These are phyloP conservation scores for Diaporthe ilicicola DNA, from an alignment of 2,329 filamentous ascomycete genomes.

Conservation along the genomic window DNA sequence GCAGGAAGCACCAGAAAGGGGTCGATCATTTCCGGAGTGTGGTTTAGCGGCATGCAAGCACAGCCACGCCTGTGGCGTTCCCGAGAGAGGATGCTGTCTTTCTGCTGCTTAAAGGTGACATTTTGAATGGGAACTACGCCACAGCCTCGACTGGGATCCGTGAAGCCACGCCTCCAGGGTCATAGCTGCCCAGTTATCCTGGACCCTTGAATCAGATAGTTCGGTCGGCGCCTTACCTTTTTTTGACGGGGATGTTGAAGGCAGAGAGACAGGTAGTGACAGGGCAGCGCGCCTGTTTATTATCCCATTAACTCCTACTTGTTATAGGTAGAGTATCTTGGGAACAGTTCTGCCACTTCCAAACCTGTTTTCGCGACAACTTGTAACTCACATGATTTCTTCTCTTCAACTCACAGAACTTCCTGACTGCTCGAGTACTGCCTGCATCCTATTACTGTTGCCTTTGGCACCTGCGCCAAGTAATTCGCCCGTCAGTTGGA, in stretches of 20 bases:
- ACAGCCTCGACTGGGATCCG: neutral
- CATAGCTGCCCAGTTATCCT: neutral
- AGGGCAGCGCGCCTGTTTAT: conserved; percentile 13
- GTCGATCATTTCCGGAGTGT: conserved; percentile 20
- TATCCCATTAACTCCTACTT: conserved; percentile 18
- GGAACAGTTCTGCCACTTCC: neutral
- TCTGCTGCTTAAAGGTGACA: rapidly evolving
- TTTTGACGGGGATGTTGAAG: neutral
- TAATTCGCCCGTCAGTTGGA: neutral
- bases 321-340: neutral
- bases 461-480: neutral
- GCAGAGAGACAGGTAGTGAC: neutral
- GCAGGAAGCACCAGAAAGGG: conserved; percentile 10
- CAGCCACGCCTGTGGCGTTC: neutral
- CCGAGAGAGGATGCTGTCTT: neutral
- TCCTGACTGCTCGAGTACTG: neutral
- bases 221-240: conserved; percentile 12
- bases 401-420: neutral
- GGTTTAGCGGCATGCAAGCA: conserved; percentile 12
- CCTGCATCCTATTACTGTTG: neutral
- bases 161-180: conserved; percentile 10
- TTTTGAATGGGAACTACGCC: neutral
- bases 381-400: neutral
- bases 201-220: conserved; percentile 16
- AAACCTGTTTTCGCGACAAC: conserved; percentile 4